Base-by-base conservation (phyloP, 805 yeast species). In the Grigorovia yakushimaensis region DNA sequence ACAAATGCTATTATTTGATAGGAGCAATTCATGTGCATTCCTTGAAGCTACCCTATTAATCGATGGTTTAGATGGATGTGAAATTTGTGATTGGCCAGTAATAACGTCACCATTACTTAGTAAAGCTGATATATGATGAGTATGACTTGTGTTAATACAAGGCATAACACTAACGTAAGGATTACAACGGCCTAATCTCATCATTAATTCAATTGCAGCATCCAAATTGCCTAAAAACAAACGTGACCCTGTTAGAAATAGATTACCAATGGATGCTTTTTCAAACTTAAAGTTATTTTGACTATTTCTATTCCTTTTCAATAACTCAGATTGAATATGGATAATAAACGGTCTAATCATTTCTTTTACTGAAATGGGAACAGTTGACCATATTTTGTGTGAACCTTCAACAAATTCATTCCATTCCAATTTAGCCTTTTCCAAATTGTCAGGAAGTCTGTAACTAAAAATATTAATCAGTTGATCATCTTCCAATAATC, bases 51-150 rank as follows among this genome's bases (percentile, higher is more conserved):
- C 23, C 30, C 47, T 39, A 35, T 45, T 45, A 2, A 45, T 36
- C 15, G 47, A 42, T 8, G 54, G 53, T 41, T 48, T 50, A 30
- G 65, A 64, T 1, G 98, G 98, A 65, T 89, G 98, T 1, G 96
- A 87, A 10, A 89, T 89, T 59, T 88, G 95, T 3, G 91, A 82
- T 62, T 89, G 98, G 11, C 98, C 98, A 0, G 89, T 83, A 35
- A 89, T 81, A 2, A 83, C 70, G 4, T 74, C 70, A 2, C 94
- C 95, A 62, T 86, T 77, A 33, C 69, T 67, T 41, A 89, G 69
- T 24, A 75, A 54, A 0, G 96, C 96, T 44, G 91, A 81, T 23
- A 89, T 88, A 57, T 88, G 95, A 54, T 87, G 86, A 15, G 89
- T 80, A 67, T 84, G 85, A 56, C 83, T 86, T 8, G 95, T 84